Base-by-base conservation (phyloP, 208 protist species). In the Cochliopodium minus region DNA sequence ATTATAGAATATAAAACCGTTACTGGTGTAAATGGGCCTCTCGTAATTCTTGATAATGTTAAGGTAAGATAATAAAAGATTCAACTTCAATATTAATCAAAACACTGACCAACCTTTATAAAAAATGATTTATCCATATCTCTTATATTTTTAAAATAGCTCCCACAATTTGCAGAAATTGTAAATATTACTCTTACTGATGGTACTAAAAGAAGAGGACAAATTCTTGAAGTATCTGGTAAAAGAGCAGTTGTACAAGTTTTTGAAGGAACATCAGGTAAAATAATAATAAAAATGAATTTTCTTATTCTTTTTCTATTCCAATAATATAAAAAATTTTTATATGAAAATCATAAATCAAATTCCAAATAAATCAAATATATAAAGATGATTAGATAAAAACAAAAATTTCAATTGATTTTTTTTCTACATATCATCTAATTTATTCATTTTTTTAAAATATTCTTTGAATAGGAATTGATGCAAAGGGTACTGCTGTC, bases 41-140 rank as follows among this genome's bases (percentile, higher is more conserved):
- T 99, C 7, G 95, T 99, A 29, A 96, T 99, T 78, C 77, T 99
- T 4, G 92, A 99, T 52, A 91, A 99, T 64, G 93, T 99, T 23
- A 91, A 90, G 56, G 79, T 88, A 52, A 17, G 34, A 42, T n/a
- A n/a, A n/a, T n/a, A n/a, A n/a, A n/a, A n/a, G n/a, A n/a, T n/a
- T n/a, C n/a, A n/a, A n/a, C n/a, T n/a, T n/a, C n/a, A n/a, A n/a
- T n/a, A n/a, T 43, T 15, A 6, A 32, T 15, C 5, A 38, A 38
- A 38, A 5, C 34, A 38, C 11, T 11, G 11, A 38, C 5, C 5
- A 38, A 38, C 34, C 5, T 15, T 11, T 15, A 38, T 38, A 38
- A 38, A 5, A 38, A 15, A 15, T 38, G 34, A 38, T 35, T 35
- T 35, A 4, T 4, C 10, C 10, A 35, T 35, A 35, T 35, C 10